Percentiles rank a stretch among this genome's conserved stretches.
Evolutionary conservation across 2,329 filamentous ascomycete species (phyloP).

Genomic region (Phialemoniopsis sp.): DNA sequence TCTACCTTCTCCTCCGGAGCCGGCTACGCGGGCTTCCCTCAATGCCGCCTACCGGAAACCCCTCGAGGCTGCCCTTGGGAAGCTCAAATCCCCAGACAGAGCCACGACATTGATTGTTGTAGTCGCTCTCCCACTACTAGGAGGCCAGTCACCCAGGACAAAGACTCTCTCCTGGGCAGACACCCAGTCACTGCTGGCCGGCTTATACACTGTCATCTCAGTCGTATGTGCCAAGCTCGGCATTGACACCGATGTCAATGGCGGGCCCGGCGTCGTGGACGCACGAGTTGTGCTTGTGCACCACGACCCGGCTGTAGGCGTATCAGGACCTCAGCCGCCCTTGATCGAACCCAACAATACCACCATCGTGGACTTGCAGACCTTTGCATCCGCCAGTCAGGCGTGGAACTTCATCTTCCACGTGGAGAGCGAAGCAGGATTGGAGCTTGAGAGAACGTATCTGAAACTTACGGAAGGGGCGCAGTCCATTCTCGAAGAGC

Average conservation of each 20-base stretch:
- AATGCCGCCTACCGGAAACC: conserved; percentile 57
- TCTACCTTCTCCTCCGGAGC: conserved; percentile 58
- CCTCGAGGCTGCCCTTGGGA: conserved; percentile 48
- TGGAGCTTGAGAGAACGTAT: conserved; percentile 49
- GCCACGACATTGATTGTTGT: conserved; percentile 45
- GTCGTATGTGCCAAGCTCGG: conserved; percentile 62
- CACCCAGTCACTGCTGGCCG: conserved; percentile 71
- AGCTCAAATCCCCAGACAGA: conserved; percentile 33
- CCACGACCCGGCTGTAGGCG: conserved; percentile 24
- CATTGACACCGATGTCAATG: conserved; percentile 54
- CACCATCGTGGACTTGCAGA: conserved; percentile 32
- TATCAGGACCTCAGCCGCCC: conserved; percentile 45
- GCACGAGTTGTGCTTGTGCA: conserved; percentile 69
- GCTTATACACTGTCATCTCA: conserved; percentile 74
- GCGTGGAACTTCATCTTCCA: conserved; percentile 65
- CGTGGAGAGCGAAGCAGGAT: conserved; percentile 60
- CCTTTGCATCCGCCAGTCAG: conserved; percentile 41
- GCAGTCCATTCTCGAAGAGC: conserved; percentile 42
- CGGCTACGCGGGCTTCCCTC: conserved; percentile 45
- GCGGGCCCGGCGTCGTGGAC: conserved; percentile 68
- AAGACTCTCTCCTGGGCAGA: conserved; percentile 58
- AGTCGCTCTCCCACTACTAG: conserved; percentile 58
- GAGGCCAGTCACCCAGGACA: conserved; percentile 30
- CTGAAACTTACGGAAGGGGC: conserved; percentile 38
- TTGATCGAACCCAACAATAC: conserved; percentile 34